phyloP scores from a whole-genome alignment of 371 early-diverging fungal genomes.

The Vittaforma corneae region DNA sequence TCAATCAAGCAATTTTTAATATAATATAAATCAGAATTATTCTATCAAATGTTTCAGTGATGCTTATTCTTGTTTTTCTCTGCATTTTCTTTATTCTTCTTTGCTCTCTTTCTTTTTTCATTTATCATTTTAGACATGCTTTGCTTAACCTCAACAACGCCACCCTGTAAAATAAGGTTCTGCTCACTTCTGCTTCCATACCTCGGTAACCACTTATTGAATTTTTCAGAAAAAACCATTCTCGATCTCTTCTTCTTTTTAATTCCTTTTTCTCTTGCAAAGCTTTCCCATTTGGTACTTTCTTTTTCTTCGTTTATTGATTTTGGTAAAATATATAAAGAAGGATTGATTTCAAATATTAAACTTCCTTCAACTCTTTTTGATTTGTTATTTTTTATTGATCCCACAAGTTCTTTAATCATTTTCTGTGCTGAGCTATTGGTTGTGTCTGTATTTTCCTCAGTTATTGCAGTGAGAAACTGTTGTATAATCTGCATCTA shows the following conservation, averaged over 20 bases:
- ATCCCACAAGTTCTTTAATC: slow-evolving; percentile 12
- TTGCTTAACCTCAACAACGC: slow-evolving; percentile 71
- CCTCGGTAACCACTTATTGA: slow-evolving; percentile 71
- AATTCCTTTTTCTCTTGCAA: slow-evolving; percentile 91
- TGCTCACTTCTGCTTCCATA: slow-evolving; percentile 77
- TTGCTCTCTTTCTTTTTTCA: slow-evolving; percentile 30
- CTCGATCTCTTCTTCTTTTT: slow-evolving; percentile 66
- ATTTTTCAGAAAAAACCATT: slow-evolving; percentile 73
- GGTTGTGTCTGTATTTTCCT: neutral
- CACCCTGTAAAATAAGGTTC: slow-evolving; percentile 63
- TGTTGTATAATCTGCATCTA: slow-evolving; percentile 17
- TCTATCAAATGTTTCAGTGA: too few species aligned
- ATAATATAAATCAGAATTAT: too few species aligned
- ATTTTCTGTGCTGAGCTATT: slow-evolving; percentile 11
- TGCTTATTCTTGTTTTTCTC: slow-evolving; percentile 19
- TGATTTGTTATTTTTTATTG: slow-evolving; percentile 22
- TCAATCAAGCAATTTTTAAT: too few species aligned
- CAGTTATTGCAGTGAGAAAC: slow-evolving; percentile 20
- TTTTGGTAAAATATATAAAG: slow-evolving; percentile 15
- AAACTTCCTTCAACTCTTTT: slow-evolving; percentile 13
- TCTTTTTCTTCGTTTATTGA: slow-evolving; percentile 5
- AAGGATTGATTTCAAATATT: slow-evolving; percentile 17
- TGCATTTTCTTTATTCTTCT: slow-evolving; percentile 23
- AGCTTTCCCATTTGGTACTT: slow-evolving; percentile 90
- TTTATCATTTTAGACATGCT: slow-evolving; percentile 17